These are phyloP conservation scores for Selaginella tamariscina DNA, from an alignment of 75 land plant genomes.

Conservation along the genomic window DNA sequence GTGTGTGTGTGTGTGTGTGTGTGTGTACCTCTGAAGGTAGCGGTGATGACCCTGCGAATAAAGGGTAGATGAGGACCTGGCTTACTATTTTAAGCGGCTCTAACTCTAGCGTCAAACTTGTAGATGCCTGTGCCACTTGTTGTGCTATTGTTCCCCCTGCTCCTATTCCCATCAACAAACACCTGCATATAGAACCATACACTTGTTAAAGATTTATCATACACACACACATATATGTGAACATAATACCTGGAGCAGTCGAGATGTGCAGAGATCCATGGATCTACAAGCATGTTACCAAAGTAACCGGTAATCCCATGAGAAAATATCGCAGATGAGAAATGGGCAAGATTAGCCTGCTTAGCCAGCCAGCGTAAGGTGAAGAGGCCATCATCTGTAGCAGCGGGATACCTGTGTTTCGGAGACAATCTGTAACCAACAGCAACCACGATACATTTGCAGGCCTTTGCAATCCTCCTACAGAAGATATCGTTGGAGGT, in stretches of 20 bases:
- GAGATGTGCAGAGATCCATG: slow-evolving; percentile 94
- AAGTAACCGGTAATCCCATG: slow-evolving; percentile 21
- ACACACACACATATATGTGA: not conserved
- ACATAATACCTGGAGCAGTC: slow-evolving; percentile 65
- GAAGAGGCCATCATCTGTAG: slow-evolving; percentile 79
- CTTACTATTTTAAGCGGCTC: slow-evolving; percentile 75
- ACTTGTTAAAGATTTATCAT: not conserved
- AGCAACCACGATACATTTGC: slow-evolving; percentile 65
- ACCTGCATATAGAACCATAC: slow-evolving; percentile 30
- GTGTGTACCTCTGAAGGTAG: slow-evolving; percentile 79
- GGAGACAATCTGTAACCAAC: slow-evolving; percentile 85
- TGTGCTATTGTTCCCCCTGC: slow-evolving; percentile 81
- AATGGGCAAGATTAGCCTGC: slow-evolving; percentile 85
- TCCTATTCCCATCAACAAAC: slow-evolving; percentile 72
- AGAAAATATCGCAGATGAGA: slow-evolving; percentile 41
- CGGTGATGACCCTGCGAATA: slow-evolving; percentile 54
- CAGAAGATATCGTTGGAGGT: slow-evolving; percentile 71
- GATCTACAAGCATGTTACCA: slow-evolving; percentile 43
- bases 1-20: no score
- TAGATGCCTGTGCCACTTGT: slow-evolving; percentile 53
- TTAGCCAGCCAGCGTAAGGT: slow-evolving; percentile 79
- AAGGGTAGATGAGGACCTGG: slow-evolving; percentile 74
- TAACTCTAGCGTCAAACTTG: slow-evolving; percentile 46
- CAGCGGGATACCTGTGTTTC: slow-evolving; percentile 73
- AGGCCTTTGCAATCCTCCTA: slow-evolving; percentile 59